Evolutionary conservation across 805 yeast species (phyloP).

Genomic region (Wickerhamiella vanderwaltii): DNA sequence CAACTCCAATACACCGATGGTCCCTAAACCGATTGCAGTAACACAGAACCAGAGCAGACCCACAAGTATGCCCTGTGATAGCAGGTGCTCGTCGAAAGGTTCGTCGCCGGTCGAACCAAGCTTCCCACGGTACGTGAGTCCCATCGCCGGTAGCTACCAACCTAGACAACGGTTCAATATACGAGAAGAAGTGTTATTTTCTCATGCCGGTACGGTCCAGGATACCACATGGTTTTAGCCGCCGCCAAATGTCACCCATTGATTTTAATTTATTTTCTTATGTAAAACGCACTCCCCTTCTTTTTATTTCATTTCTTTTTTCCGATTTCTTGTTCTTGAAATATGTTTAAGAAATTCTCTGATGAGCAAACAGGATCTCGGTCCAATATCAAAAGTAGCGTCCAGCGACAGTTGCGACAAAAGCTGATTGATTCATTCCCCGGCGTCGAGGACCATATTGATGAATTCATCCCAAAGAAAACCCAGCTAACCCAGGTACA

Average conservation of each 20-base stretch:
- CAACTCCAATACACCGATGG: too few species aligned
- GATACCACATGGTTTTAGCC: constrained; percentile 9
- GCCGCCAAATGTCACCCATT: too few species aligned
- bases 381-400: constrained; percentile 84
- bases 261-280: too few species aligned
- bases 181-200: constrained; percentile 4
- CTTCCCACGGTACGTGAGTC: constrained; percentile 10
- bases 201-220: neutral
- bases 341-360: constrained; percentile 39
- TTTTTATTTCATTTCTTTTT: too few species aligned
- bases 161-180: constrained; percentile 4
- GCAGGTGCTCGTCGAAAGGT: constrained; percentile 2
- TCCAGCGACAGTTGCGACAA: constrained; percentile 75
- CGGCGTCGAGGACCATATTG: constrained; percentile 60
- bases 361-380: constrained; percentile 82
- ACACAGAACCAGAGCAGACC: constrained; percentile 7
- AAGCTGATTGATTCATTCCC: constrained; percentile 66
- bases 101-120: constrained; percentile 5
- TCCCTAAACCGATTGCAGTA: constrained; percentile 8
- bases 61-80: constrained; percentile 4
- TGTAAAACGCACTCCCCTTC: too few species aligned
- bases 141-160: constrained; percentile 7
- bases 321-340: too few species aligned
- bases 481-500: constrained; percentile 67
- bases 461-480: constrained; percentile 78